Base-by-base conservation (phyloP, 31 red algal genomes). In the Bonnemaisonia californica region DNA sequence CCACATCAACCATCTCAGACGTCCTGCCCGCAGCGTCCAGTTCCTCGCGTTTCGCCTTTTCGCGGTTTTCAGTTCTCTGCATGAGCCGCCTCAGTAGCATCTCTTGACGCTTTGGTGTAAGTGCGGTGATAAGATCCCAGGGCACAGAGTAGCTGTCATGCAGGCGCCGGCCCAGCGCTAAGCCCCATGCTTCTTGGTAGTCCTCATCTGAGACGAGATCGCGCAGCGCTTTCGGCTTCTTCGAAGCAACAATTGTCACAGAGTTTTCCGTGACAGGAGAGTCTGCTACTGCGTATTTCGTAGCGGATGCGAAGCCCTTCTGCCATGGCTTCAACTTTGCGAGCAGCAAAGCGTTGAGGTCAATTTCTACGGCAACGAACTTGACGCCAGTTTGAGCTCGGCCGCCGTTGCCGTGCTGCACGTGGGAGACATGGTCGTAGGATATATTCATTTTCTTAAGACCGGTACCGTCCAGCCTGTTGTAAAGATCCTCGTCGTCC, bases 401-500 rank as follows among this genome's bases (percentile, higher is more conserved):
- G 21, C 40, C 71, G 12, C 62, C 40, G 41, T 95, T 85, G 12
- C 56, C 81, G 58, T 95, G 92, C 33, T 66, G 55, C 59, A 95
- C 76, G 64, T 95, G 92, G n/a, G 48, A 63, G 4, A 95, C 40
- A 68, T 73, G 60, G 26, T 85, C 74, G 38, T 84, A 84, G 62
- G 69, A 82, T 28, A 89, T 54, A 69, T 87, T 78, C 27, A 58
- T 30, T 64, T 86, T 83, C 23, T 64, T 47, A 13, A 81, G 29
- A 11, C 83, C 83, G 32, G 42, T 45, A 22, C 35, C 60, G 2
- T 18, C 42, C 65, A 95, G 60, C 21, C 92, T 67, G 22, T 48
- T 38, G 31, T 89, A 89, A 62, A 95, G 57, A 16, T 95, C 92
- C 64, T 82, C 85, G 57, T 95, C 92, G 55, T 95, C 92, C 92